A percentile compares a stretch with the other conserved stretches of the same genome.
These are phyloP conservation scores for Aspergillus floridensis DNA, from an alignment of 2,329 filamentous ascomycete species.

Conservation along the genomic window DNA sequence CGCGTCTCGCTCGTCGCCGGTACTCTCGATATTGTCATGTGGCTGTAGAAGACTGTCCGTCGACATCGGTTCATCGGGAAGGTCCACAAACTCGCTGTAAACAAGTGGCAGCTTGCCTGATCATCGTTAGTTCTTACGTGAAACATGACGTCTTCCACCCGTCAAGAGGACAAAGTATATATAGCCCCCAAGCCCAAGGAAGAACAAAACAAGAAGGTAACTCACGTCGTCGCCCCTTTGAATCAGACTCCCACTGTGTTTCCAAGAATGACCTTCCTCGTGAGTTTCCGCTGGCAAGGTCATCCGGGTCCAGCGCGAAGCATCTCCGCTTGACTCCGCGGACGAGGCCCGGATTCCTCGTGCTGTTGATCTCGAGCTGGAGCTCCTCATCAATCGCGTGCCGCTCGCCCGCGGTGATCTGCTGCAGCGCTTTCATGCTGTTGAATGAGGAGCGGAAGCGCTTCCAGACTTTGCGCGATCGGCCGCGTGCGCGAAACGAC, in stretches of 20 bases:
- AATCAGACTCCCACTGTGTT: conserved; percentile 42
- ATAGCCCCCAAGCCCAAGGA: background rate
- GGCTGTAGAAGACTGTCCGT: conserved; percentile 7
- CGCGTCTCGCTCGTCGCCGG: conserved; percentile 9
- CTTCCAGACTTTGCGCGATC: conserved; percentile 48
- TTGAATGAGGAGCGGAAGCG: conserved; percentile 39
- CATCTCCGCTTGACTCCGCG: conserved; percentile 40
- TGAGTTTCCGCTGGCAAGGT: conserved; percentile 5
- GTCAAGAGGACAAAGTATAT: background rate
- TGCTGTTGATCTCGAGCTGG: conserved; percentile 34
- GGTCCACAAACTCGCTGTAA: conserved; percentile 10
- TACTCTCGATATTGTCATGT: conserved; percentile 6
- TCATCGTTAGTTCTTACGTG: conserved; percentile 9
- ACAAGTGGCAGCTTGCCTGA: conserved; percentile 24
- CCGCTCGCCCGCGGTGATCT: conserved; percentile 19
- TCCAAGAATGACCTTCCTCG: conserved; percentile 39
- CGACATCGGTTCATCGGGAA: conserved; percentile 13
- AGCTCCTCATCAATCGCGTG: conserved; percentile 23
- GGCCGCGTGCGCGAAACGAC: conserved; percentile 38
- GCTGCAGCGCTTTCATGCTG: conserved; percentile 32
- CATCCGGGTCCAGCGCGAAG: conserved; percentile 18
- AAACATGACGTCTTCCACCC: background rate
- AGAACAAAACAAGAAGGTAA: background rate
- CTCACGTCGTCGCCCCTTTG: conserved; percentile 30
- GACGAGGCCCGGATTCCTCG: conserved; percentile 25